Evolutionary conservation across 2,329 filamentous ascomycete genomes (phyloP).

Genomic region (Neophaeococcomyces aloes): DNA sequence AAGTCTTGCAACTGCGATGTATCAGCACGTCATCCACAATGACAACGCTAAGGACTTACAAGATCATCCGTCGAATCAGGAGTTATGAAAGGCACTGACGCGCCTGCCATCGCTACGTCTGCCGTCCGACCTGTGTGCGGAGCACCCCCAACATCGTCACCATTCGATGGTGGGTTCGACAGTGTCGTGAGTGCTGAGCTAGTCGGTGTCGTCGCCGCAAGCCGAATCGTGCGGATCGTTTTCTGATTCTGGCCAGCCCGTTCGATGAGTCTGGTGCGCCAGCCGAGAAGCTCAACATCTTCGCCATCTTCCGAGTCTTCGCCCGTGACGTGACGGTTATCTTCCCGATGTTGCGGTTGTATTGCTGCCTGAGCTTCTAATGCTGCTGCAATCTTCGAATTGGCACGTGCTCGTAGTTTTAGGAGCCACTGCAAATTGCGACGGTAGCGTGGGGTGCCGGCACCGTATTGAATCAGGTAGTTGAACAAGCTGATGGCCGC

Average conservation of each 20-base stretch:
- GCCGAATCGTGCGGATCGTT: slow-evolving; percentile 9
- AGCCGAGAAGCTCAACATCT: slow-evolving; percentile 10
- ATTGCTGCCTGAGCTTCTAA: not conserved
- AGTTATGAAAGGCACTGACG: slow-evolving; percentile 1
- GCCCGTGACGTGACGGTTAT: too few relatives aligned
- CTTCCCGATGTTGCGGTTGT: too few relatives aligned
- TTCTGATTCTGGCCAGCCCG: slow-evolving; percentile 7
- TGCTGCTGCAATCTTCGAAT: slow-evolving; percentile 5
- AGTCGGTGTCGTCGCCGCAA: not conserved
- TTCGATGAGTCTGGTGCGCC: slow-evolving; percentile 12
- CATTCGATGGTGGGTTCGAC: slow-evolving; percentile 1
- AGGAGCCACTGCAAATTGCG: slow-evolving; percentile 10
- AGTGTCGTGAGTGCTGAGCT: not conserved
- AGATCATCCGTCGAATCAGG: slow-evolving; percentile 9
- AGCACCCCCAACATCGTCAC: too few relatives aligned
- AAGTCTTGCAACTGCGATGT: slow-evolving; percentile 10
- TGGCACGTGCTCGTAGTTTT: slow-evolving; percentile 9
- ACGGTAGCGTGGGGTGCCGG: slow-evolving; percentile 5
- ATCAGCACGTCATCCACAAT: slow-evolving; percentile 5
- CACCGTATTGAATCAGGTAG: slow-evolving; percentile 8
- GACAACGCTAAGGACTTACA: slow-evolving; percentile 6
- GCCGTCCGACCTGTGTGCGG: too few relatives aligned
- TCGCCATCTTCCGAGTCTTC: slow-evolving; percentile 9
- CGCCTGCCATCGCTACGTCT: too few relatives aligned
- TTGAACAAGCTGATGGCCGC: slow-evolving; percentile 8